These are phyloP conservation scores for Dendrobium huoshanense DNA, from an alignment of 106 monocot species.

Conservation along the genomic window DNA sequence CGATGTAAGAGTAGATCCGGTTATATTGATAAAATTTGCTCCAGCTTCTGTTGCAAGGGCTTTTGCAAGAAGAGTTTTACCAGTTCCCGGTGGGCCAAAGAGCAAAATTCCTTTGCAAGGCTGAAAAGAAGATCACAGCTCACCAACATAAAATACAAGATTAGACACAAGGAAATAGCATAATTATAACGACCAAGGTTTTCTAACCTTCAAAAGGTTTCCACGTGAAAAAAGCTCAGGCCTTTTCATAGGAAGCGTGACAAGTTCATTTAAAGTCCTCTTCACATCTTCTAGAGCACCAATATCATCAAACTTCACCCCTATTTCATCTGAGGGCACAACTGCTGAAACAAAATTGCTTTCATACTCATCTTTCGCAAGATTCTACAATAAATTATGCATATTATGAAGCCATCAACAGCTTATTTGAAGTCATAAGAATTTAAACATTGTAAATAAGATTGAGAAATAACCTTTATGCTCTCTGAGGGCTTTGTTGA, in stretches of 20 bases:
- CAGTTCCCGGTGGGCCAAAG: constrained; percentile 98
- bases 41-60: constrained; percentile 99
- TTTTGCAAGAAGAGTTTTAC: constrained; percentile 99
- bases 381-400: constrained; percentile 43
- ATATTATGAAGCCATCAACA: neutral
- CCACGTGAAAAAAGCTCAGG: constrained; percentile 96
- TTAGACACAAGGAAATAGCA: neutral
- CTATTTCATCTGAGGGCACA: constrained; percentile 86
- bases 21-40: constrained; percentile 96
- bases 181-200: neutral
- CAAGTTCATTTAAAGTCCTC: constrained; percentile 81
- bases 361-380: constrained; percentile 96
- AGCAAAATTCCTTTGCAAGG: constrained; percentile 99
- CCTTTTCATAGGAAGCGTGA: constrained; percentile 93
- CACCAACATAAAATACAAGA: neutral
- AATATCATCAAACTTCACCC: constrained; percentile 92
- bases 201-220: constrained; percentile 75
- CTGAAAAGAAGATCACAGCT: constrained; percentile 26
- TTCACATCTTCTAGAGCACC: constrained; percentile 98
- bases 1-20: constrained; percentile 87
- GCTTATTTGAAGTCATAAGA: neutral
- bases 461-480: constrained; percentile 45
- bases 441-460: neutral
- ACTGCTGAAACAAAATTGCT: constrained; percentile 90
- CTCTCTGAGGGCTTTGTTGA: constrained; percentile 52